These are phyloP conservation scores for Gamarada debralockiae DNA, from an alignment of 495 filamentous ascomycete genomes.

Conservation along the genomic window DNA sequence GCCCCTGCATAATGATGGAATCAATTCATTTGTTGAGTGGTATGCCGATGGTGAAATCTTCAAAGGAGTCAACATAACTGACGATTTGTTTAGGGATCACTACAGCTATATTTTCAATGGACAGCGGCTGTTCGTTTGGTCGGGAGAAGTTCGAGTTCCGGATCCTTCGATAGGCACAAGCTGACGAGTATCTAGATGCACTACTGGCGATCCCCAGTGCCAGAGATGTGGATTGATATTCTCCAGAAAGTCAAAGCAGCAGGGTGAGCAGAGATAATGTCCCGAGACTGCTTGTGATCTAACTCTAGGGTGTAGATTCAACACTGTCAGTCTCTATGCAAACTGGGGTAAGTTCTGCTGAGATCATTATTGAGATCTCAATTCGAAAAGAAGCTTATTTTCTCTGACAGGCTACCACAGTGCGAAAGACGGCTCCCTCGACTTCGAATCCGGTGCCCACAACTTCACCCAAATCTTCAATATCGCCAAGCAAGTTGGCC, in stretches of 20 bases:
- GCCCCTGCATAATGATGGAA: conserved; percentile 47
- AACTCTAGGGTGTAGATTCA: too few species aligned
- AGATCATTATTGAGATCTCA: conserved; percentile 16
- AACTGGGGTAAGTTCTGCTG: too few species aligned
- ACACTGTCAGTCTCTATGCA: conserved; percentile 50
- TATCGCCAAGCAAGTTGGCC: conserved; percentile 50
- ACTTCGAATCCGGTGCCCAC: conserved; percentile 53
- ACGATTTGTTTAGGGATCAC: too few species aligned
- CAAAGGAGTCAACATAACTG: conserved; percentile 25
- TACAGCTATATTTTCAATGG: conserved; percentile 56
- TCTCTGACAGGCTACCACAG: conserved; percentile 51
- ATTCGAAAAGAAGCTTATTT: conserved; percentile 32
- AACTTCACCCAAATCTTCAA: conserved; percentile 51
- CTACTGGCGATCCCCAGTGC: conserved; percentile 53
- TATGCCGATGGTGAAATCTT: background rate
- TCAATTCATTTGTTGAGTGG: conserved; percentile 49
- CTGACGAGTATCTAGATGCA: too few species aligned
- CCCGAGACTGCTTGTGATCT: too few species aligned
- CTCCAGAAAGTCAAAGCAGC: conserved; percentile 58
- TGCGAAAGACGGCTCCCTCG: conserved; percentile 42
- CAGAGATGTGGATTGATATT: conserved; percentile 57
- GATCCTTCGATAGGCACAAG: too few species aligned
- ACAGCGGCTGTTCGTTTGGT: conserved; percentile 51
- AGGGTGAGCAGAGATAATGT: too few species aligned
- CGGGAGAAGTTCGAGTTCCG: conserved; percentile 52